Evolutionary conservation across 192 early-diverging fungal genomes (phyloP), one percentile per base, ranked within the genome.

Genomic region (Coemansia sp.): DNA sequence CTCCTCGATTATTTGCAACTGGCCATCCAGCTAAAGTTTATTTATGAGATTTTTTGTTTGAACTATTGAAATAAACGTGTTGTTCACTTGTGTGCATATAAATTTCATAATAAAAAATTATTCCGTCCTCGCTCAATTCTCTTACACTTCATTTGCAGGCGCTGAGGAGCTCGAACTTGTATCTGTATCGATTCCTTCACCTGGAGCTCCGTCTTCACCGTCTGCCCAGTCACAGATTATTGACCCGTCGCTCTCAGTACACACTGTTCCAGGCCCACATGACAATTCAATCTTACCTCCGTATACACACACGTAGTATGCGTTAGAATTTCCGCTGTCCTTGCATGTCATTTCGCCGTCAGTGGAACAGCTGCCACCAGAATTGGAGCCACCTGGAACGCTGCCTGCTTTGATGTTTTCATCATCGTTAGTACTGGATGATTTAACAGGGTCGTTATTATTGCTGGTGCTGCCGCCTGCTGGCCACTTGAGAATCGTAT

Each of bases 1-100:
- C 3, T 62, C 68, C 1, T 54, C 68, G 0, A 57, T 75, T 20
- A 58, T 53, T 9, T 75, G 73, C 56, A 53, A 46, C 42, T 75
- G 73, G 73, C 72, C 72, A 9, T 59, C 52, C 6, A 28, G 22
- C 23, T 61, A 60, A 63, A 26, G 34, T 38, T 19, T 57, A 28
- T 19, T 14, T 26, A 26, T 51, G 19, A 51, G 2, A 51, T 51
- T 51, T 51, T 20, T 20, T 51, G 22, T 22, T 19, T 17, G 15
- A 44, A 48, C 21, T 48, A 44, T 44, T n/a, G 40, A 44, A 44
- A 44, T 44, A 44, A 44, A 44, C 6, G 31, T 34, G 6, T 34
- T 34, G 8, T 7, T 34, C 31, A 8, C 31, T 34, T 34, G 3
- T 34, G 31, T 7, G 31, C 31, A 2, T 7, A 34, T 34, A 34